Percentiles rank a stretch among this genome's conserved stretches.
Evolutionary conservation across 331 rosid genomes (phyloP).

Genomic region (Pyracantha coccinea): DNA sequence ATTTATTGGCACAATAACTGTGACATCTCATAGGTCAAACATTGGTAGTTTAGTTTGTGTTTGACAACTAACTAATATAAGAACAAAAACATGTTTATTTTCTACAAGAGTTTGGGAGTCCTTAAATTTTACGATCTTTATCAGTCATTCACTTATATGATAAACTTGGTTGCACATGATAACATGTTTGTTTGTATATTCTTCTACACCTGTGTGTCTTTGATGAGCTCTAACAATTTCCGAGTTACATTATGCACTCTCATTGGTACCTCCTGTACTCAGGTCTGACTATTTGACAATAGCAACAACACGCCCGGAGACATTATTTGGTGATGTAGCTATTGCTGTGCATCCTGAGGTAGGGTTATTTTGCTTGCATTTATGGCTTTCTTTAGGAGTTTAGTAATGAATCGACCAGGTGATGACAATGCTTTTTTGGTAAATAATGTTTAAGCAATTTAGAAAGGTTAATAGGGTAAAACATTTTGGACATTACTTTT

Average conservation of each 20-base stretch:
- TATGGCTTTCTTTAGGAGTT: conserved; percentile 3
- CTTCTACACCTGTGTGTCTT: not conserved
- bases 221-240: not conserved
- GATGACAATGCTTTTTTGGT: not conserved
- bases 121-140: not conserved
- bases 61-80: not conserved
- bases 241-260: conserved; percentile 11
- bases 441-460: not conserved
- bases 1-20: not conserved
- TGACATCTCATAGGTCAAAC: not conserved
- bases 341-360: conserved; percentile 89
- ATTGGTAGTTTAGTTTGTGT: not conserved
- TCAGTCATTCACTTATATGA: not conserved
- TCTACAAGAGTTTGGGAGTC: not conserved
- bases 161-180: not conserved
- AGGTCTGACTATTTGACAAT: conserved; percentile 79
- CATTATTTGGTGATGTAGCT: conserved; percentile 97
- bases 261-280: conserved; percentile 13
- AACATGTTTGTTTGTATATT: not conserved
- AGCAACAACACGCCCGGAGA: conserved; percentile 96
- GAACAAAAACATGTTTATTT: not conserved
- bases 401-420: not conserved
- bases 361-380: conserved; percentile 16
- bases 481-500: no score
- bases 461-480: not conserved